Percentiles rank a stretch among this genome's conserved stretches.
These are phyloP conservation scores for Colletotrichum eremochloae DNA, from an alignment of 2,329 filamentous ascomycete genomes.

Conservation along the genomic window DNA sequence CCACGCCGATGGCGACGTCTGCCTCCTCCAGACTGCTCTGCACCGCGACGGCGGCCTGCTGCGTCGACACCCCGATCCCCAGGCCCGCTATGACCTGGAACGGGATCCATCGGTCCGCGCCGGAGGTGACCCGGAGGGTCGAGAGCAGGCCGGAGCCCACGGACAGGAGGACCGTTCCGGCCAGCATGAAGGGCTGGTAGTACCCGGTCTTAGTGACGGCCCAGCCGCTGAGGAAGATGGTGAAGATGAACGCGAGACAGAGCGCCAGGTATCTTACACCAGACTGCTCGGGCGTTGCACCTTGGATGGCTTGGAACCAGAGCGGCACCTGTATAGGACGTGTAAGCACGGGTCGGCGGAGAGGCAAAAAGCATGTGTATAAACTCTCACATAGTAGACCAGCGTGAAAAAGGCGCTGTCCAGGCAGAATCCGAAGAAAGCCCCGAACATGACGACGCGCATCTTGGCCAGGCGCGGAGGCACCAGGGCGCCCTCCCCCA, in stretches of 20 bases:
- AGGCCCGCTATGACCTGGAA: constrained; percentile 33
- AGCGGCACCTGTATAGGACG: constrained; percentile 46
- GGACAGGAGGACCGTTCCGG: constrained; percentile 46
- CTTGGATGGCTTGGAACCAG: constrained; percentile 54
- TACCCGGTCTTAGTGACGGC: constrained; percentile 51
- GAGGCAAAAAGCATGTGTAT: fast-evolving
- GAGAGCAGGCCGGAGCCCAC: constrained; percentile 44
- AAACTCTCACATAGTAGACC: constrained; percentile 28
- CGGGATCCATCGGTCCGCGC: constrained; percentile 51
- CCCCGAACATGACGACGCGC: constrained; percentile 47
- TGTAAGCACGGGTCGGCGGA: background rate
- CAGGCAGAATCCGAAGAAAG: constrained; percentile 45
- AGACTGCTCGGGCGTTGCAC: constrained; percentile 49
- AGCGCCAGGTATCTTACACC: constrained; percentile 50
- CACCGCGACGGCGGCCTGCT: constrained; percentile 30
- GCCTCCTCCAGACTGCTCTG: constrained; percentile 10
- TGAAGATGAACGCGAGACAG: constrained; percentile 46
- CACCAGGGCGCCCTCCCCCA: constrained; percentile 52
- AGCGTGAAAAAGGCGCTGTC: constrained; percentile 35
- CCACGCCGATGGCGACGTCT: constrained; percentile 27
- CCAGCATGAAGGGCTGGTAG: constrained; percentile 52
- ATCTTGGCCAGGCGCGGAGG: constrained; percentile 52
- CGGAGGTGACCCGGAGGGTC: constrained; percentile 43
- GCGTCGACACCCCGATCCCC: constrained; percentile 27
- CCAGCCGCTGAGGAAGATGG: constrained; percentile 45